Conservation (phyloP, 2,329 filamentous ascomycete species). For the Aspergillus vadensis region DNA sequence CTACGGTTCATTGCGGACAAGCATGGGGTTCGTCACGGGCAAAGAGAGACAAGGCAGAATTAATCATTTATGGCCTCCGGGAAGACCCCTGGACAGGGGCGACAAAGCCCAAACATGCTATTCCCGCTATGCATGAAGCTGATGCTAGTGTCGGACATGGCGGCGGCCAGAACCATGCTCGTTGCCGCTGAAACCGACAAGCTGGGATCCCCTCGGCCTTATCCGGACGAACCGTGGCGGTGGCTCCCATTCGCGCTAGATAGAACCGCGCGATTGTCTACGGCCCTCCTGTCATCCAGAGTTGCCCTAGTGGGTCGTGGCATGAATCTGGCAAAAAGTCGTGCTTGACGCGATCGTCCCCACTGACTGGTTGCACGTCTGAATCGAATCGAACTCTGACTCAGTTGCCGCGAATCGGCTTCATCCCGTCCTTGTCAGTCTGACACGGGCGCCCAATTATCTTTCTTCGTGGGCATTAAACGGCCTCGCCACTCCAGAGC, state of each 20-base stretch:
- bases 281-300: not conserved
- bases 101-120: not conserved
- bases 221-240: slow-evolving; percentile 1
- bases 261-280: not conserved
- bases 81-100: not conserved
- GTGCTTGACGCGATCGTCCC: slow-evolving; percentile 2
- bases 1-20: not conserved
- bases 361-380: slow-evolving; percentile 8
- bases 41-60: not conserved
- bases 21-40: not conserved
- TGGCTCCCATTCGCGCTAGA: not conserved
- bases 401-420: slow-evolving; percentile 7
- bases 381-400: slow-evolving; percentile 5
- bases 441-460: slow-evolving; percentile 1
- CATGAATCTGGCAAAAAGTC: slow-evolving; percentile 2
- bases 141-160: slow-evolving; percentile 3
- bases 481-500: slow-evolving; percentile 31
- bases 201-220: slow-evolving; percentile 2
- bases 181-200: slow-evolving; percentile 1
- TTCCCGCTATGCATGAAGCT: not conserved
- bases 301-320: slow-evolving; percentile 2
- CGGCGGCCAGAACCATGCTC: not conserved
- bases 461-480: slow-evolving; percentile 13
- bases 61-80: not conserved
- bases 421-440: not conserved